These are phyloP conservation scores for Backusella australiensis DNA, from an alignment of 192 early-diverging fungal genomes.

Conservation along the genomic window DNA sequence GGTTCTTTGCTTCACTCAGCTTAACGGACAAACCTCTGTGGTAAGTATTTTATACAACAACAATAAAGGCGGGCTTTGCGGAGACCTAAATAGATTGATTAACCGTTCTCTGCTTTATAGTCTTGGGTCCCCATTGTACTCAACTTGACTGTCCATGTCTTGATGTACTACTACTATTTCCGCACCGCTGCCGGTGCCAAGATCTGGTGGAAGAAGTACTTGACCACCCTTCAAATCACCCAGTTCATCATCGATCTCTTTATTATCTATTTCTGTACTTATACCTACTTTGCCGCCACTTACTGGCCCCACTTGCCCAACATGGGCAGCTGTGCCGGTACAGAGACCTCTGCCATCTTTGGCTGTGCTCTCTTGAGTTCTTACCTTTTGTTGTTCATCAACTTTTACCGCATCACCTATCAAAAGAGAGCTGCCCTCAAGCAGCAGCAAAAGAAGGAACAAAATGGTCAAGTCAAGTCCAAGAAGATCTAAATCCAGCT, in stretches of 20 bases:
- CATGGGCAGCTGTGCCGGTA: constrained; percentile 70
- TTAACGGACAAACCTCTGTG: constrained; percentile 70
- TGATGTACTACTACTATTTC: constrained; percentile 93
- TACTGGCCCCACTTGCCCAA: constrained; percentile 63
- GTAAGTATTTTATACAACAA: constrained; percentile 48
- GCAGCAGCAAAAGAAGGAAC: not conserved
- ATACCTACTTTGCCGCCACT: constrained; percentile 73
- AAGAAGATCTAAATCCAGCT: constrained; percentile 22
- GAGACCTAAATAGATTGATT: not conserved
- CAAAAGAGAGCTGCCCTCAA: constrained; percentile 49
- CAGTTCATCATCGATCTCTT: constrained; percentile 89
- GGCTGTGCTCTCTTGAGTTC: constrained; percentile 75
- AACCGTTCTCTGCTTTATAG: constrained; percentile 10
- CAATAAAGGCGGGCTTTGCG: not conserved
- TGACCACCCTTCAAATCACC: constrained; percentile 87
- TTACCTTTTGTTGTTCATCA: constrained; percentile 88
- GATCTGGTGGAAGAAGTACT: constrained; percentile 93
- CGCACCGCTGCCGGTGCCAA: constrained; percentile 70
- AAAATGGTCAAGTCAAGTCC: constrained; percentile 9
- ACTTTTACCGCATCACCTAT: constrained; percentile 88
- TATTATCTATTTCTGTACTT: constrained; percentile 85
- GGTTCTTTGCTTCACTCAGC: constrained; percentile 82
- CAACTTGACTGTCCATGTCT: constrained; percentile 86
- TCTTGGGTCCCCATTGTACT: constrained; percentile 79
- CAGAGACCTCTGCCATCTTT: constrained; percentile 76